Percentiles rank a stretch among this genome's conserved stretches.
Evolutionary conservation across 441 rosid species (phyloP).

Genomic region (Corymbia calophylla): DNA sequence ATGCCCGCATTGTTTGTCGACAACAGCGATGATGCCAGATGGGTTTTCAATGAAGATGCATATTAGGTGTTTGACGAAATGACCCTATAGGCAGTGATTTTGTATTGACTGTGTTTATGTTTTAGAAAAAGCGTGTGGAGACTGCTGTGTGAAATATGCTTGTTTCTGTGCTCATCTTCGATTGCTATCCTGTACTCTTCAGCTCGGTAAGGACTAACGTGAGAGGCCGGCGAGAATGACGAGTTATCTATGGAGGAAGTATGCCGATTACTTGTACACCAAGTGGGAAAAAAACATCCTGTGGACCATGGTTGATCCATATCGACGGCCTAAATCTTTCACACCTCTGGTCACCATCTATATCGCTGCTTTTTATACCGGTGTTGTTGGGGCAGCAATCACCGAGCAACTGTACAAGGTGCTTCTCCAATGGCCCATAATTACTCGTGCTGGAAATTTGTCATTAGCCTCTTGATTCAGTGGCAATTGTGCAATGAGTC

Average conservation of each 20-base stretch:
- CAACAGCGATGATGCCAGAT: rapidly evolving
- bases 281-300: conserved; percentile 68
- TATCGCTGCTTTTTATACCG: conserved; percentile 79
- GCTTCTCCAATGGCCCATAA: not conserved
- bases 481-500: not conserved
- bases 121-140: not conserved
- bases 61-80: not conserved
- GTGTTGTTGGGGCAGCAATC: conserved; percentile 73
- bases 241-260: conserved; percentile 80
- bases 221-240: conserved; percentile 13
- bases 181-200: not conserved
- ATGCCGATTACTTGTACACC: conserved; percentile 60
- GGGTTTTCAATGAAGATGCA: not conserved
- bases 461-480: not conserved
- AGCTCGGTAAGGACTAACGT: not conserved
- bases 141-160: not conserved
- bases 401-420: conserved; percentile 90
- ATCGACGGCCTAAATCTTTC: conserved; percentile 76
- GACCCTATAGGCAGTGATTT: not conserved
- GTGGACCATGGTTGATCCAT: conserved; percentile 87
- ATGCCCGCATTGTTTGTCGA: not conserved
- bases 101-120: not conserved
- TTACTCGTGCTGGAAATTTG: not conserved
- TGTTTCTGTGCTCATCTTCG: not conserved
- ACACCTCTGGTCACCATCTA: conserved; percentile 58